Conservation (phyloP, 305 asterid genomes). For the Striga hermonthica region DNA sequence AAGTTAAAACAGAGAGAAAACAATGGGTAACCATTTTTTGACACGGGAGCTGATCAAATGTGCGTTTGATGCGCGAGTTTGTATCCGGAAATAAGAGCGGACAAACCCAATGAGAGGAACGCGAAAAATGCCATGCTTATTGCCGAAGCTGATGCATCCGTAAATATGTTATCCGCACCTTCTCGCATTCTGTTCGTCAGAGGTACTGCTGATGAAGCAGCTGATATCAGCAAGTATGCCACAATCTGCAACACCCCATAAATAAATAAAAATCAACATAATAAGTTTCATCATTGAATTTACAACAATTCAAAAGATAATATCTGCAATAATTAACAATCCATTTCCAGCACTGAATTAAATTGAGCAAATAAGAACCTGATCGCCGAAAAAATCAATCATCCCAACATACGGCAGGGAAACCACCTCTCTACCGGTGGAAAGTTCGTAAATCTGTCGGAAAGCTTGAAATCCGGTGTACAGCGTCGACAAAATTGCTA, state of each 20-base stretch:
- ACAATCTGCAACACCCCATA: conserved; percentile 32
- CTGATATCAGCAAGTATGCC: conserved; percentile 72
- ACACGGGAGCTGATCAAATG: conserved; percentile 36
- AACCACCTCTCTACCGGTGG: conserved; percentile 40
- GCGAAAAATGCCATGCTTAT: conserved; percentile 78
- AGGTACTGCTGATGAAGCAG: conserved; percentile 84
- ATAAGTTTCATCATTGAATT: neutral
- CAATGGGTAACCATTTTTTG: too few relatives aligned
- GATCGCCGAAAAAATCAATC: conserved; percentile 69
- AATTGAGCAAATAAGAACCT: conserved; percentile 39
- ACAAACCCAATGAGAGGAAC: conserved; percentile 61
- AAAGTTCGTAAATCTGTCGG: conserved; percentile 52
- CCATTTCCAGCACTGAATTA: neutral
- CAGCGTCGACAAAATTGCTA: conserved; percentile 65
- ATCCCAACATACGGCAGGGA: conserved; percentile 34
- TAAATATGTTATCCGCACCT: conserved; percentile 71
- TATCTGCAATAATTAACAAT: neutral
- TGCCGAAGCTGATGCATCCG: conserved; percentile 76
- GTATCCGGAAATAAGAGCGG: conserved; percentile 71
- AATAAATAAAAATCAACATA: neutral
- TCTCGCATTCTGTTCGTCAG: conserved; percentile 66
- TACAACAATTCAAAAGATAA: neutral
- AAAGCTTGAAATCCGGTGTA: conserved; percentile 58
- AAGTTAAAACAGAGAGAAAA: neutral
- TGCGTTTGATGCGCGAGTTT: conserved; percentile 65